A percentile compares a stretch with the other conserved stretches of the same genome.
These are phyloP conservation scores for Syncephalastrum monosporum DNA, from an alignment of 371 early-diverging fungal genomes.

Conservation along the genomic window DNA sequence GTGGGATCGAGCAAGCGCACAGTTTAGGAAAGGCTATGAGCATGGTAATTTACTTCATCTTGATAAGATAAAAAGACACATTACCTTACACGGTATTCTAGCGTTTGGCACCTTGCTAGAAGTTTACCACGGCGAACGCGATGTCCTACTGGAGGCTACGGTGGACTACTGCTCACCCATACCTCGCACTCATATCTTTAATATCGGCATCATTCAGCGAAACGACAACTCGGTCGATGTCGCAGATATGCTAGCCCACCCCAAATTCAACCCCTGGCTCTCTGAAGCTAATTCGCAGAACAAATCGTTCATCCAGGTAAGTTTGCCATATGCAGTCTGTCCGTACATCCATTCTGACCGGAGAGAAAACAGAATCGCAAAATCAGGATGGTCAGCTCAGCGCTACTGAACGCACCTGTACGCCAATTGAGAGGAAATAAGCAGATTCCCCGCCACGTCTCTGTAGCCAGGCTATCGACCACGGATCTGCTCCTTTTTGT, in stretches of 20 bases:
- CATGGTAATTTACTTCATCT: too few species aligned
- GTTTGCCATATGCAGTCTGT: too few species aligned
- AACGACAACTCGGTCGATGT: not conserved
- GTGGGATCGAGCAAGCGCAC: slow-evolving; percentile 15
- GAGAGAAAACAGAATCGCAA: slow-evolving; percentile 12
- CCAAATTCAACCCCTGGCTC: slow-evolving; percentile 19
- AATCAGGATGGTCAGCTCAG: slow-evolving; percentile 26
- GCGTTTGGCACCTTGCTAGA: slow-evolving; percentile 12
- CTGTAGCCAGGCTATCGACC: slow-evolving; percentile 22
- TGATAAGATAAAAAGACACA: too few species aligned
- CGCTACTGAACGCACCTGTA: slow-evolving; percentile 22
- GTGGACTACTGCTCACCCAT: slow-evolving; percentile 12
- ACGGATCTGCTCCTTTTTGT: slow-evolving; percentile 32
- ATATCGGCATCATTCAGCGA: not conserved
- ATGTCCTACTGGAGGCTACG: slow-evolving; percentile 12
- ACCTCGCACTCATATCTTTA: slow-evolving; percentile 15
- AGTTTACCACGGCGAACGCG: slow-evolving; percentile 11
- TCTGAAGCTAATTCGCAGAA: slow-evolving; percentile 4
- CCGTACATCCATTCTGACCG: not conserved
- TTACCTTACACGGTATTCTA: not conserved
- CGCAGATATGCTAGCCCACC: slow-evolving; percentile 19
- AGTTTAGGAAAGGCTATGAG: too few species aligned
- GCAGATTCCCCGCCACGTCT: too few species aligned
- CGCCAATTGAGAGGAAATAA: not conserved
- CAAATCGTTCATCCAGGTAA: slow-evolving; percentile 14